phyloP scores from a whole-genome alignment of 192 early-diverging fungal genomes.

The Coemansia nantahalensis region DNA sequence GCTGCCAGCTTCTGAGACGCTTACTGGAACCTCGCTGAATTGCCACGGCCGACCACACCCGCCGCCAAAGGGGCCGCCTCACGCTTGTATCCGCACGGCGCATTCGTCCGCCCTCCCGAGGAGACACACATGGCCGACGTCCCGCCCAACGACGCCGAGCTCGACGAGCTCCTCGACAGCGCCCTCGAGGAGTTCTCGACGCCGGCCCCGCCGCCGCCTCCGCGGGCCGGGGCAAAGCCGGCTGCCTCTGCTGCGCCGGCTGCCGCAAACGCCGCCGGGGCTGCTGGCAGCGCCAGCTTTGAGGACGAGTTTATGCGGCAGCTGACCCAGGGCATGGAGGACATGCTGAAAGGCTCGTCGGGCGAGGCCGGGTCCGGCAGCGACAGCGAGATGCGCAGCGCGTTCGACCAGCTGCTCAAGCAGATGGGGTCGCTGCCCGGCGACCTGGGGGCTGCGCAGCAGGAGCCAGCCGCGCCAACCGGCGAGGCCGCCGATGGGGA shows the following conservation, averaged over 20 bases:
- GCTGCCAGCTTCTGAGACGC: no score
- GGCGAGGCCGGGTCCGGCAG: conserved; percentile 14
- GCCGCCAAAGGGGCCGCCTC: no score
- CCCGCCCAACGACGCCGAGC: conserved; percentile 59
- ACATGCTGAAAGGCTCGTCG: conserved; percentile 46
- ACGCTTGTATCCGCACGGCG: no score
- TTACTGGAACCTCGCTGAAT: no score
- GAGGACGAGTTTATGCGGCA: conserved; percentile 75
- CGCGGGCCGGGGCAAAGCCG: conserved; percentile 50
- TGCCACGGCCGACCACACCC: no score
- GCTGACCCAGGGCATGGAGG: conserved; percentile 78
- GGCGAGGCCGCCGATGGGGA: no score
- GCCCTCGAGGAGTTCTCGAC: conserved; percentile 75
- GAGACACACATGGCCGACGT: conserved; percentile 25
- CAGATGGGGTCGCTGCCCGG: conserved; percentile 56
- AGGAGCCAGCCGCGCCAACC: neutral
- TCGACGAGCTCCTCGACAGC: conserved; percentile 71
- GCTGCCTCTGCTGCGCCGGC: conserved; percentile 37
- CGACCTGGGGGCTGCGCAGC: conserved; percentile 26
- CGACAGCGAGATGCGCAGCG: conserved; percentile 61
- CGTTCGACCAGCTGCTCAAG: conserved; percentile 74
- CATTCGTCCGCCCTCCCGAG: no score
- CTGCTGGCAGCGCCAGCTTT: conserved; percentile 24
- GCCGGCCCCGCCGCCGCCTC: conserved; percentile 17
- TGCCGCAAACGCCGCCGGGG: conserved; percentile 17